Percentiles rank a stretch among this genome's conserved stretches.
Evolutionary conservation across 225 moss, liverwort and hornwort genomes (phyloP).

Genomic region (Pseudisothecium myosuroides): DNA sequence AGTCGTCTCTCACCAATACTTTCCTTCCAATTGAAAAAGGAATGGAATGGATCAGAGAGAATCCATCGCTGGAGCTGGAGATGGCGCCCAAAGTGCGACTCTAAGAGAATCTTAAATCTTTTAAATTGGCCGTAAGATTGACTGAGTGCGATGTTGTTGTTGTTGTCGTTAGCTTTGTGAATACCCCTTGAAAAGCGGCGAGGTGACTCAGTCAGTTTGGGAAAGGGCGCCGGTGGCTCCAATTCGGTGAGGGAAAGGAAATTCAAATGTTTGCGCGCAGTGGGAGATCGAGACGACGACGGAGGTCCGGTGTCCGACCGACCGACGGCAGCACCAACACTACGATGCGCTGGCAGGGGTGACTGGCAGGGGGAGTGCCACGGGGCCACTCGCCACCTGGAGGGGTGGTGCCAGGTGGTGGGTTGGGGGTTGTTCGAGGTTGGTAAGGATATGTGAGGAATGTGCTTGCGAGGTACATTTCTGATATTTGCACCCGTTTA

Average conservation of each 20-base stretch:
- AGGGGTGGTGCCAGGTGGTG: background rate
- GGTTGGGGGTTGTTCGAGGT: background rate
- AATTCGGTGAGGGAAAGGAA: no score
- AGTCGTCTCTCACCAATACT: no score
- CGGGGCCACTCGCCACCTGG: background rate
- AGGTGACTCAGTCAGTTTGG: background rate
- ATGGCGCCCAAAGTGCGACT: background rate
- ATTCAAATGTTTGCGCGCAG: background rate
- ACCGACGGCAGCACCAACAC: no score
- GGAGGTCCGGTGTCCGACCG: no score
- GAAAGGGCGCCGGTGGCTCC: background rate
- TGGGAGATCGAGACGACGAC: background rate
- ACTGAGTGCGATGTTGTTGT: background rate
- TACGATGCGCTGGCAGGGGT: background rate
- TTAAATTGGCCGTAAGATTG: background rate
- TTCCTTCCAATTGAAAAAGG: background rate
- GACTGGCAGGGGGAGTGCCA: background rate
- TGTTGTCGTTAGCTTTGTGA: no score
- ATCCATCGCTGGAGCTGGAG: background rate
- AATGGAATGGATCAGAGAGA: background rate
- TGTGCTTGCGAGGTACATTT: background rate
- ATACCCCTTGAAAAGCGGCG: no score
- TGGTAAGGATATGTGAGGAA: background rate
- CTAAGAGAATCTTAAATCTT: background rate
- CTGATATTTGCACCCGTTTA: background rate